phyloP scores from a whole-genome alignment of 768 basidiomycete species.

The Obba rivulosa region DNA sequence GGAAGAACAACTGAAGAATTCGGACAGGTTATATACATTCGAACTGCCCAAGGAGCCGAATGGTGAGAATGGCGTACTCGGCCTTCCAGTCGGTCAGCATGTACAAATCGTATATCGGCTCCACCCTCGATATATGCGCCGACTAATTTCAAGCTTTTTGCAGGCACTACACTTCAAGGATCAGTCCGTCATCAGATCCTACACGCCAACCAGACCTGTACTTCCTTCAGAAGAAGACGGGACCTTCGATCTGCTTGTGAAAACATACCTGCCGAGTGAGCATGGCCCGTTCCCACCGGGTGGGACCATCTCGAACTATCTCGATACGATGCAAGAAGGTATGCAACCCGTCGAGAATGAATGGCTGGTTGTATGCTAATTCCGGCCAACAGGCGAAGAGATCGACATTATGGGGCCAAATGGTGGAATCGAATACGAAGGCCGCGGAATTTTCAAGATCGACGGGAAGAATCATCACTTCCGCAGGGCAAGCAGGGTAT shows the following conservation, averaged over 20 bases:
- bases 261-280: conserved; percentile 16
- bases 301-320: conserved; percentile 17
- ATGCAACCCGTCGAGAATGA: too few species aligned
- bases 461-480: conserved; percentile 15
- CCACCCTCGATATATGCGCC: background rate
- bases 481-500: conserved; percentile 4
- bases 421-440: conserved; percentile 16
- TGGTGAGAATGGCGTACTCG: conserved; percentile 11
- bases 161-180: conserved; percentile 17
- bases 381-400: conserved; percentile 12
- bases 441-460: conserved; percentile 14
- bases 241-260: conserved; percentile 18
- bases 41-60: conserved; percentile 11
- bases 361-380: background rate
- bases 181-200: conserved; percentile 16
- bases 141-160: background rate
- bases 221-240: conserved; percentile 18
- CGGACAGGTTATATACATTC: conserved; percentile 14
- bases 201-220: conserved; percentile 17
- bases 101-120: conserved; percentile 7
- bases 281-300: conserved; percentile 15
- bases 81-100: conserved; percentile 16
- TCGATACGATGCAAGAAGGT: conserved; percentile 18
- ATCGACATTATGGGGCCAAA: conserved; percentile 17
- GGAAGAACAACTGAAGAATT: background rate